These are phyloP conservation scores for Durio zibethinus DNA, from an alignment of 345 rosid species.

Conservation along the genomic window DNA sequence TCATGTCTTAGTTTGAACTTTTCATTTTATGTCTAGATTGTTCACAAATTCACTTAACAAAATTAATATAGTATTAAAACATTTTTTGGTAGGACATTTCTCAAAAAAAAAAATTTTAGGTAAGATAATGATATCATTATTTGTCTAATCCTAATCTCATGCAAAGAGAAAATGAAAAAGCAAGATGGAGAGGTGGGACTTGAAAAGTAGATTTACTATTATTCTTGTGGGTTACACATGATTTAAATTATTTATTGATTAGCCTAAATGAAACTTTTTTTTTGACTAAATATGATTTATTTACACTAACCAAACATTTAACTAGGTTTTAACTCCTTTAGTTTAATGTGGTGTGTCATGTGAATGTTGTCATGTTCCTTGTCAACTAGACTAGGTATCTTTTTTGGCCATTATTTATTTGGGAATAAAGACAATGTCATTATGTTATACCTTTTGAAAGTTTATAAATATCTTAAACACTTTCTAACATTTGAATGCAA, in stretches of 20 bases:
- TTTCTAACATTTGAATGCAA: not conserved
- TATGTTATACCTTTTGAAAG: not conserved
- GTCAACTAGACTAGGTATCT: not conserved
- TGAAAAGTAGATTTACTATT: not conserved
- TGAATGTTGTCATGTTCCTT: not conserved
- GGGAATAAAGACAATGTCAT: not conserved
- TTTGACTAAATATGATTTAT: not conserved
- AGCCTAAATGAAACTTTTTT: not conserved
- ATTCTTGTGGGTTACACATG: not conserved
- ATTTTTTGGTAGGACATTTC: not conserved
- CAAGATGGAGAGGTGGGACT: not conserved
- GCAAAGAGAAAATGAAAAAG: not conserved
- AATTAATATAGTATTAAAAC: not conserved
- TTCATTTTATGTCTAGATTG: too few species aligned
- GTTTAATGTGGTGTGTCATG: not conserved
- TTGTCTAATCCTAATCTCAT: not conserved
- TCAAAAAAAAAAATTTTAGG: too few species aligned
- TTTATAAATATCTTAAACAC: not conserved
- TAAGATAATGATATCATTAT: not conserved
- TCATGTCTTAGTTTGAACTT: too few species aligned
- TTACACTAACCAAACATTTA: not conserved
- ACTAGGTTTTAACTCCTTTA: not conserved
- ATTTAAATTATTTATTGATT: not conserved
- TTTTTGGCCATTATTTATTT: not conserved
- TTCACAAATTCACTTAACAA: not conserved